Base-by-base conservation (phyloP, 352 stramenopile genomes). In the Globisporangium barbulae region DNA sequence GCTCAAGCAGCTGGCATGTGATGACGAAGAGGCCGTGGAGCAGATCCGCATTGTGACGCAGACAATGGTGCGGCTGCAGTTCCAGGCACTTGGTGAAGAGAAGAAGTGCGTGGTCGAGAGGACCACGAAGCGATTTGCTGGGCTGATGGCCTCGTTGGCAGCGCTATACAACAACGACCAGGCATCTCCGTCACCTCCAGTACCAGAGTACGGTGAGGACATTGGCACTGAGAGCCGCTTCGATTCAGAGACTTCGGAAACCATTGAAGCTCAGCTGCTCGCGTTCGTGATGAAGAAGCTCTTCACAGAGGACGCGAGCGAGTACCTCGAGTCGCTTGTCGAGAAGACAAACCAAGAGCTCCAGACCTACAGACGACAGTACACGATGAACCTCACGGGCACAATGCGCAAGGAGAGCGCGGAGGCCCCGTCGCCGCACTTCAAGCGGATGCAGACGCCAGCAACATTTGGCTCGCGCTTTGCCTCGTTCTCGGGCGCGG, bases 291-390 rank as follows among this genome's bases (percentile, higher is more conserved):
- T 85, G 41, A 77, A 73, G 9, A 74, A 73, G 17, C 65, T 90
- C 0, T 73, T 90, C 5, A 21, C 33, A 15, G 42, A 74, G 1
- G 78, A 87, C 5, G 73, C 73, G 0, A 70, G 80, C 47, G 75
- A 83, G 53, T 84, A 85, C 64, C n/a, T 74, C 8, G 67, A 83
- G 8, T 31, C 41, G 4, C 56, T 90, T 4, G 65, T 90, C 13
- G 69, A 79, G 8, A 70, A 74, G 37, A 72, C 69, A 0, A 64
- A 78, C 13, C 47, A 74, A 3, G 78, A 90, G 50, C 71, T 78
- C 21, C 69, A 78, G 47, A 64, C 70, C 8, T 68, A 75, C 33
- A 74, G 76, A 1, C 76, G 72, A 59, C 68, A 81, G 64, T 76
- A 74, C 66, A 76, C 71, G 15, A 58, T 76, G 39, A 71, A 72